Base-by-base conservation (phyloP, 805 yeast species). In the Cyberlindnera bimundalis region DNA sequence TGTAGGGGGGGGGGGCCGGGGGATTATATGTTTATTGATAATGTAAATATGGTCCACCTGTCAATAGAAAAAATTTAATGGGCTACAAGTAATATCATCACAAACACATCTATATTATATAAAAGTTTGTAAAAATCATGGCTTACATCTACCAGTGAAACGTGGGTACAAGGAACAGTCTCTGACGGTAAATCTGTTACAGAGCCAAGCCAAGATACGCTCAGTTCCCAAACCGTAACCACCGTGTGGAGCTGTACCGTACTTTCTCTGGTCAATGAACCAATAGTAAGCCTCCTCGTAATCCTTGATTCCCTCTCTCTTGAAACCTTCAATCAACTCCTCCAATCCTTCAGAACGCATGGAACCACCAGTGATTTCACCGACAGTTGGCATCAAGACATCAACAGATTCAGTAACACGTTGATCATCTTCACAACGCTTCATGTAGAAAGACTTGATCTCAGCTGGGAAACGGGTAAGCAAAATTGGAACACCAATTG, bases 201-300 rank as follows among this genome's bases (percentile, higher is more conserved):
- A 89, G 62, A 93, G 76, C 99, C 99, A 93, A 29, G 99, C 99
- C 55, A 93, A 75, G 59, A 93, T 87, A 70, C 99, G 84, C 72
- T 93, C 99, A 26, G 96, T 88, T 53, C 99, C 99, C 52, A 93
- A 69, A 59, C 99, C 99, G 70, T 93, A 93, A 53, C 99, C 99
- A 66, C 99, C 99, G 62, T 93, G 99, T 29, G 97, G 97, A 68
- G 87, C 85, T 11, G 97, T 84, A 65, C 99, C 99, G 69, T 93
- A 93, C 68, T 84, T 83, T 69, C 99, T 81, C 70, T 84, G 91
- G 63, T 93, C 99, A 44, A 79, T 78, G 69, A 86, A 95, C 97
- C 97, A 93, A 75, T 91, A 90, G 78, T 93, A 93, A 25, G 91
- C 73, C 17, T 71, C 78, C 19, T 32, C 35, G 27, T 14, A 32